Base-by-base conservation (phyloP, 805 yeast genomes). In the Kluyveromyces nonfermentans region DNA sequence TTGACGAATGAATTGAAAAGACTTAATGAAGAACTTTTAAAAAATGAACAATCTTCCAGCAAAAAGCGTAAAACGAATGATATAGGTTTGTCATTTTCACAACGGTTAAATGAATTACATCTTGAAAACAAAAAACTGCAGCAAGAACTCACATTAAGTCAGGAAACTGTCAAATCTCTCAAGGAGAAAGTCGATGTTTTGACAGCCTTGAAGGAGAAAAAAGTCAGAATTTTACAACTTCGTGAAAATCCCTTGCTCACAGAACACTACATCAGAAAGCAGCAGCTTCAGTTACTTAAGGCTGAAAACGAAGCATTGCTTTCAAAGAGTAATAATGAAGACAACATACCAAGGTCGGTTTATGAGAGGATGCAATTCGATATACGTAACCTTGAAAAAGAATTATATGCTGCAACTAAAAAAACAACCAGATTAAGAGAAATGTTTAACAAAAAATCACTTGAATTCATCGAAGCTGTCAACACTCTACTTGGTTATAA, bases 401-500 rank as follows among this genome's bases (percentile, higher is more conserved):
- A 74, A 43, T 63, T 78, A 2, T 69, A 68, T 28, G 72, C 70
- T 38, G 56, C 74, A 7, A 68, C 69, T 40, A 85, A 83, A 55
- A 68, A 75, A 42, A 68, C 72, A 31, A 62, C 55, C 9, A 63
- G 94, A 33, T 57, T 73, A 16, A 74, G 68, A 49, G 77, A 80
- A 49, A 72, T 75, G 6, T 86, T 77, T 56, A 63, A 77, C 15
- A 72, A 73, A 41, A 83, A 84, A 57, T 78, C 90, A n/a, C 63
- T 71, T 28, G 89, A 85, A 54, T 80, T 85, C 41, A 67, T 86
- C 32, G 77, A 80, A 28, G 75, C 82, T 1, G 78, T 86, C 0
- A 75, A 79, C 43, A 69, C 80, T 4, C 70, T 82, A 22, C 70
- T 88, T 41, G 96, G 96, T 0, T 86, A 77, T 60, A 73, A 75